phyloP scores from a whole-genome alignment of 2,329 filamentous ascomycete species.

The Colletotrichum cereale region DNA sequence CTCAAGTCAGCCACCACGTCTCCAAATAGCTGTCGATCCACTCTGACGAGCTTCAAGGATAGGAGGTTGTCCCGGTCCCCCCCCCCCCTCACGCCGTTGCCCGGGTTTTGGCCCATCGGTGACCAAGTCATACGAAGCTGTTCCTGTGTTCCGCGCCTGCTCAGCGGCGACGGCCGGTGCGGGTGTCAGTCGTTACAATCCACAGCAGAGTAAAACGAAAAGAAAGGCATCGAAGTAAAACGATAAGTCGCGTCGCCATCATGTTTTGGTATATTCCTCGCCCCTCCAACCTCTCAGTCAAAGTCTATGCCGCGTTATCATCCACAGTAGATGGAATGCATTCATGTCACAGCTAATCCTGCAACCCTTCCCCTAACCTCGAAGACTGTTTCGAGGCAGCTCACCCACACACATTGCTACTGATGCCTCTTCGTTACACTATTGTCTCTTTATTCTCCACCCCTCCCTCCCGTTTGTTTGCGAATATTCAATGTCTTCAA shows the following conservation, averaged over 20 bases:
- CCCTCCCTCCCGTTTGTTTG: not conserved
- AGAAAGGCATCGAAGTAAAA: not conserved
- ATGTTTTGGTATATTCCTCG: conserved; percentile 19
- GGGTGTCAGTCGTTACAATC: no score
- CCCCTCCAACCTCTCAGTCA: not conserved
- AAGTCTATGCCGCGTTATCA: not conserved
- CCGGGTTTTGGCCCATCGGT: not conserved
- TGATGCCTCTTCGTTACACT: not conserved
- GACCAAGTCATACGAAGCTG: not conserved
- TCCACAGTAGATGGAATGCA: not conserved
- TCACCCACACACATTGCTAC: not conserved
- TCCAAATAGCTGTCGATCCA: not conserved
- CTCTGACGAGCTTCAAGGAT: not conserved
- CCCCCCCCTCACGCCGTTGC: no score
- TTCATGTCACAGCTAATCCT: conserved; percentile 7
- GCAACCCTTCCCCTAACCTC: not conserved
- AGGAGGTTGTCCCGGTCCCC: not conserved
- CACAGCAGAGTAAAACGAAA: no score
- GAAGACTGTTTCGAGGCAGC: not conserved
- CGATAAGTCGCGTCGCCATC: not conserved
- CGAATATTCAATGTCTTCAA: not conserved
- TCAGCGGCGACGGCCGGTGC: not conserved
- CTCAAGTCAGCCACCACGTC: not conserved
- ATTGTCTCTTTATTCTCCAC: not conserved
- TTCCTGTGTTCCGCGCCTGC: no score